Conservation (phyloP, 495 filamentous ascomycete genomes). For the Penicillium paxilli region DNA sequence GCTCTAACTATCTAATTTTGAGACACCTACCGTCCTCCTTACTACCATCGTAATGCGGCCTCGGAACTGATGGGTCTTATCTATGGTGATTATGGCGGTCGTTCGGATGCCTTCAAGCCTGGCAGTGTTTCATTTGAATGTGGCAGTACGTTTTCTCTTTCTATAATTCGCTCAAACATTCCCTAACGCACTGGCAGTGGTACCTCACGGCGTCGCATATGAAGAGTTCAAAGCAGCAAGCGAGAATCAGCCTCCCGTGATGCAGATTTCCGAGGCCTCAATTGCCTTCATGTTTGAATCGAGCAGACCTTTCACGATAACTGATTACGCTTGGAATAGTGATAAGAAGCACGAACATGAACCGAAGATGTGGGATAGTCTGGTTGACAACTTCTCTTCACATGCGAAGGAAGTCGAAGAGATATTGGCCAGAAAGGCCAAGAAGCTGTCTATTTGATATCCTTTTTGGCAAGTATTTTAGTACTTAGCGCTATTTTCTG, state of each 20-base stretch:
- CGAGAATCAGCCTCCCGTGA: constrained; percentile 38
- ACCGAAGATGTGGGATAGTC: constrained; percentile 55
- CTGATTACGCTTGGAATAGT: constrained; percentile 53
- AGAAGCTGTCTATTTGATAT: constrained; percentile 12
- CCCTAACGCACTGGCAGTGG: constrained; percentile 29
- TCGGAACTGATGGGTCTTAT: constrained; percentile 54
- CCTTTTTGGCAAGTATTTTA: background rate
- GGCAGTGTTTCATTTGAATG: constrained; percentile 60
- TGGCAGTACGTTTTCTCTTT: constrained; percentile 32
- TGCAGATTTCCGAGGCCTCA: constrained; percentile 48
- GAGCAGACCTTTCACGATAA: constrained; percentile 49
- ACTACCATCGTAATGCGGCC: constrained; percentile 52
- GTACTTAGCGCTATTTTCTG: background rate
- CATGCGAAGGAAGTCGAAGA: constrained; percentile 47
- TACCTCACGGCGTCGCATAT: constrained; percentile 59
- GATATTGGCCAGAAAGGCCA: constrained; percentile 30
- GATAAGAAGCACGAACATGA: constrained; percentile 58
- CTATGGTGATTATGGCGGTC: constrained; percentile 55
- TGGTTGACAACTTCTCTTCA: constrained; percentile 50
- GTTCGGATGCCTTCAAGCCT: constrained; percentile 57
- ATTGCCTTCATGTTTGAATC: constrained; percentile 65
- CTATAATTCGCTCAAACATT: background rate
- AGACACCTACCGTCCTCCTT: constrained; percentile 51
- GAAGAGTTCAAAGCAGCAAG: constrained; percentile 66
- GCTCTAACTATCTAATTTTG: background rate